Conservation (phyloP, 225 moss, liverwort and hornwort species). For the Neckera pumila region DNA sequence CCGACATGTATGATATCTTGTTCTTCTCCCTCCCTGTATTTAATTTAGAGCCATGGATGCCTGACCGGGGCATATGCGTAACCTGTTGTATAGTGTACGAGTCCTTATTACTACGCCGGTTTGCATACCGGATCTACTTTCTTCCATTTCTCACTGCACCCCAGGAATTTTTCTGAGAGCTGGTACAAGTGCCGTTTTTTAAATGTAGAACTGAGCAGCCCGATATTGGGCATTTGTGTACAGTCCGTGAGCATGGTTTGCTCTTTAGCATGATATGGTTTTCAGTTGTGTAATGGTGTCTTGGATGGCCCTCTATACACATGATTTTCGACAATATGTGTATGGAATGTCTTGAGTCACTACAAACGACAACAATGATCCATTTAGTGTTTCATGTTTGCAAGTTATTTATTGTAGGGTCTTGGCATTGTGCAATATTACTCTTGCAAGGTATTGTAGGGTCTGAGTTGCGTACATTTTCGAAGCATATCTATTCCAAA, state of each 20-base stretch:
- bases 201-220: constrained; percentile 2
- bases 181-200: neutral
- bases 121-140: constrained; percentile 31
- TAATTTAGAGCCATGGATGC: constrained; percentile 6
- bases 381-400: neutral
- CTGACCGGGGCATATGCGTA: neutral
- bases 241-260: constrained; percentile 37
- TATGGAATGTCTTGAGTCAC: constrained; percentile 15
- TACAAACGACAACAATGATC: neutral
- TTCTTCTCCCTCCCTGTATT: constrained; percentile 4
- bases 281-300: constrained; percentile 21
- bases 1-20: constrained; percentile 22
- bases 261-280: constrained; percentile 39
- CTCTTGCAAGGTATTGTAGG: neutral
- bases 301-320: constrained; percentile 18
- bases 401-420: neutral
- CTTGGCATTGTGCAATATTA: neutral
- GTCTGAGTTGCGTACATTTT: neutral
- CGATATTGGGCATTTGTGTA: constrained; percentile 24
- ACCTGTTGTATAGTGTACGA: constrained; percentile 22
- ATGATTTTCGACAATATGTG: constrained; percentile 21
- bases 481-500: neutral
- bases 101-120: constrained; percentile 8
- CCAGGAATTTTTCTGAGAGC: constrained; percentile 5
- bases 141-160: neutral